These are phyloP conservation scores for Euryodendron excelsum DNA, from an alignment of 148 eudicot species.

Conservation along the genomic window DNA sequence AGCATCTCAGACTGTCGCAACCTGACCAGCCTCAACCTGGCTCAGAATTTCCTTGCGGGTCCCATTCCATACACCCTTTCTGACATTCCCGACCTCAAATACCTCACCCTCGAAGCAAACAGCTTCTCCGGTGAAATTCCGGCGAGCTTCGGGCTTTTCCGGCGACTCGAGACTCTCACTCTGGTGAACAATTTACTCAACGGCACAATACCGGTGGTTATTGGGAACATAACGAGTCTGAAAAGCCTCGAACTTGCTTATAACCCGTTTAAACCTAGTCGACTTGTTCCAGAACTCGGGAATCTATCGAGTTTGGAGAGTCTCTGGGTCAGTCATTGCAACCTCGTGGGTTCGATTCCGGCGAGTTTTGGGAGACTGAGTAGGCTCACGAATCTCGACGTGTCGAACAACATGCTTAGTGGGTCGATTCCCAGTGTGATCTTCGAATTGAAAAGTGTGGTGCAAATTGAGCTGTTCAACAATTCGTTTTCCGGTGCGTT, in stretches of 20 bases:
- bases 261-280: slow-evolving; percentile 36
- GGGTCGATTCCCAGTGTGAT: slow-evolving; percentile 33
- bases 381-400: slow-evolving; percentile 36
- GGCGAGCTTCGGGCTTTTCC: slow-evolving; percentile 32
- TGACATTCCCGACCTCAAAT: slow-evolving; percentile 14
- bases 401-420: slow-evolving; percentile 30
- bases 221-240: slow-evolving; percentile 35
- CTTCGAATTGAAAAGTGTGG: slow-evolving; percentile 19
- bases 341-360: slow-evolving; percentile 36
- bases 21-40: slow-evolving; percentile 31
- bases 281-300: slow-evolving; percentile 33
- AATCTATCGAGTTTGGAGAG: slow-evolving; percentile 29
- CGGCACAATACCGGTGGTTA: slow-evolving; percentile 27
- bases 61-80: slow-evolving; percentile 31
- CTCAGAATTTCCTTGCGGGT: slow-evolving; percentile 33
- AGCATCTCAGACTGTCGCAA: slow-evolving; percentile 27
- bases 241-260: slow-evolving; percentile 30
- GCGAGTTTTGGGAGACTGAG: slow-evolving; percentile 21
- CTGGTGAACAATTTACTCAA: slow-evolving; percentile 32
- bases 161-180: slow-evolving; percentile 26
- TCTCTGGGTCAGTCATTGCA: slow-evolving; percentile 29
- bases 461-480: slow-evolving; percentile 44
- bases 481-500: slow-evolving; percentile 42
- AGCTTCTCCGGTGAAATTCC: slow-evolving; percentile 41
- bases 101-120: slow-evolving; percentile 31